A percentile compares a stretch with the other conserved stretches of the same genome.
phyloP scores from a whole-genome alignment of 2,329 filamentous ascomycete genomes.

The Sclerotinia subarctica region DNA sequence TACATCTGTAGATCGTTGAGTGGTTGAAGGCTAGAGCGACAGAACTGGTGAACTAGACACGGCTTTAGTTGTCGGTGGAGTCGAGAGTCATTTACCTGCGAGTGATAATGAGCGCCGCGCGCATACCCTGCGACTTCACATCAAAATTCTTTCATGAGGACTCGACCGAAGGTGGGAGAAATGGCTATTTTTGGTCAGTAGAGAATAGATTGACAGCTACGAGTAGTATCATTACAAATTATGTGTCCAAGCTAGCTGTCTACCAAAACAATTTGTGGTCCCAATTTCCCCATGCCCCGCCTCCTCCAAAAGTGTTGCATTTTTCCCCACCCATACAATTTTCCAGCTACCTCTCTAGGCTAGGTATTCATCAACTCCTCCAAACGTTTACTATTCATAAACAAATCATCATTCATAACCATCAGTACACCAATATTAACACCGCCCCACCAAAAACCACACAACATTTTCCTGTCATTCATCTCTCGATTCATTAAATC shows the following conservation, averaged over 20 bases:
- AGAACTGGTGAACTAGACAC: not conserved
- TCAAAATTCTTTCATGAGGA: not conserved
- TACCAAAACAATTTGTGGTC: not conserved
- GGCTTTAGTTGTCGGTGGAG: not conserved
- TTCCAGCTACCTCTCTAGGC: not conserved
- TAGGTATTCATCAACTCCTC: not conserved
- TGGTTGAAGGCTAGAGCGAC: not conserved
- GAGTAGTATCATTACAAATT: not conserved
- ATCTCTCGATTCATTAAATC: not conserved
- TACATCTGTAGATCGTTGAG: not conserved
- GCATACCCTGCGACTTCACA: not conserved
- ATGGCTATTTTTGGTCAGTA: too few relatives aligned
- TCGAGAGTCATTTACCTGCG: not conserved
- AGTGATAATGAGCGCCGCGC: not conserved
- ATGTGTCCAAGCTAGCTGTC: too few relatives aligned
- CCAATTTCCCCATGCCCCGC: not conserved
- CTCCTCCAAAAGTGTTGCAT: not conserved
- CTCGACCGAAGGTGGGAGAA: too few relatives aligned
- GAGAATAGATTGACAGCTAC: not conserved
- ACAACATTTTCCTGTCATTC: not conserved
- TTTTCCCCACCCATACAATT: not conserved
- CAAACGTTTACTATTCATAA: not conserved
- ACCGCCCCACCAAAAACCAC: not conserved
- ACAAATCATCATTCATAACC: not conserved
- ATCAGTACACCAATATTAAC: not conserved